Conservation (phyloP, 805 yeast genomes). For the Candida suzukii region DNA sequence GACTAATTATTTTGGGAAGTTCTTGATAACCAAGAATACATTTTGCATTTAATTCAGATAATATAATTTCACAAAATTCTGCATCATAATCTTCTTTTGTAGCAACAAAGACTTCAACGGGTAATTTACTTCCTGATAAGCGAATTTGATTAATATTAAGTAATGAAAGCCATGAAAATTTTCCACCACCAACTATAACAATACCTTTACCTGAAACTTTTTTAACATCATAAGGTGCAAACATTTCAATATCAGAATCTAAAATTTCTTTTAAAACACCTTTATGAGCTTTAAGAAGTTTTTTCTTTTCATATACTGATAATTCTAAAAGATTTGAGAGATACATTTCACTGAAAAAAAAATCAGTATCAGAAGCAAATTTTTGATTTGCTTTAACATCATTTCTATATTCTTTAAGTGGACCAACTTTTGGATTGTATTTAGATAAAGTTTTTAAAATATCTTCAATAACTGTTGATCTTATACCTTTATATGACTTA, state of each 20-base stretch:
- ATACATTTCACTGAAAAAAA: slow-evolving; percentile 39
- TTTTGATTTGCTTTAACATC: slow-evolving; percentile 36
- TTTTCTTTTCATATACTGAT: slow-evolving; percentile 24
- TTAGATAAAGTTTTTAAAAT: slow-evolving; percentile 18
- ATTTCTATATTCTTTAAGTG: slow-evolving; percentile 35
- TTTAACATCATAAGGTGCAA: slow-evolving; percentile 16
- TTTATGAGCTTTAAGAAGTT: slow-evolving; percentile 31
- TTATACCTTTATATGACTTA: neutral
- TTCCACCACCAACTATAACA: slow-evolving; percentile 48
- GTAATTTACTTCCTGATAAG: slow-evolving; percentile 35
- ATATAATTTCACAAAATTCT: slow-evolving; percentile 33
- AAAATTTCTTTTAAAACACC: slow-evolving; percentile 19
- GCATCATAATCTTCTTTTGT: slow-evolving; percentile 36
- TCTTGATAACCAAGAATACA: slow-evolving; percentile 34
- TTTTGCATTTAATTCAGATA: slow-evolving; percentile 37
- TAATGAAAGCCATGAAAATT: slow-evolving; percentile 43
- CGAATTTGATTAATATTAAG: slow-evolving; percentile 41
- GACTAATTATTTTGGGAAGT: slow-evolving; percentile 20
- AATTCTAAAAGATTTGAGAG: slow-evolving; percentile 36
- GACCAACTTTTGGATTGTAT: slow-evolving; percentile 28
- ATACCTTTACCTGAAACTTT: slow-evolving; percentile 29
- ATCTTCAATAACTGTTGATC: slow-evolving; percentile 3
- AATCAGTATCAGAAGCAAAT: slow-evolving; percentile 31
- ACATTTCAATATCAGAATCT: slow-evolving; percentile 29
- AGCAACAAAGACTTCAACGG: slow-evolving; percentile 46